Percentiles rank a stretch among this genome's conserved stretches.
These are phyloP conservation scores for Xylariomycetidae sp. DNA, from an alignment of 2,329 filamentous ascomycete species.

Conservation along the genomic window DNA sequence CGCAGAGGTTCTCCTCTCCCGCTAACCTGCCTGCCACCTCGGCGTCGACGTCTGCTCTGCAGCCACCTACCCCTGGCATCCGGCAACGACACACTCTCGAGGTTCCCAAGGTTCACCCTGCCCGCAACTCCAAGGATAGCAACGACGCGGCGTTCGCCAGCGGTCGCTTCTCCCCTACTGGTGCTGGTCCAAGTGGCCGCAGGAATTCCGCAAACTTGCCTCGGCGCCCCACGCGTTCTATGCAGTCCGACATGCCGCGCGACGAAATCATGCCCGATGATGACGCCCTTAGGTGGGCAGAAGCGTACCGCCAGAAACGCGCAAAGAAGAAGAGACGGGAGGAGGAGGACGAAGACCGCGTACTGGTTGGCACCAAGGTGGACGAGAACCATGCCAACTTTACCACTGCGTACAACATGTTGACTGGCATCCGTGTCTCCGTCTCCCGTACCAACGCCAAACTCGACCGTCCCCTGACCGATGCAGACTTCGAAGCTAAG, in stretches of 20 bases:
- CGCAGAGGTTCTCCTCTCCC: slow-evolving; percentile 61
- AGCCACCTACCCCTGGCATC: slow-evolving; percentile 50
- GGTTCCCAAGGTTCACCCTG: slow-evolving; percentile 65
- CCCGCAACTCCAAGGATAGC: slow-evolving; percentile 67
- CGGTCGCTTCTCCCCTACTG: slow-evolving; percentile 73
- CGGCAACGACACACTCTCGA: slow-evolving; percentile 85
- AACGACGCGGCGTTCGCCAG: slow-evolving; percentile 61
- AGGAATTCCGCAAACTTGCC: slow-evolving; percentile 79
- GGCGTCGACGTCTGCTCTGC: slow-evolving; percentile 41
- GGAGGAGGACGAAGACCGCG: slow-evolving; percentile 85
- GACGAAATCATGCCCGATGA: slow-evolving; percentile 85
- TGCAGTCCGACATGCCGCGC: slow-evolving; percentile 75
- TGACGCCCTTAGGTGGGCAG: slow-evolving; percentile 85
- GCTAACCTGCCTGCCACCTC: slow-evolving; percentile 44
- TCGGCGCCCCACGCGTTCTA: slow-evolving; percentile 74
- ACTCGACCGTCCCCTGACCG: slow-evolving; percentile 81
- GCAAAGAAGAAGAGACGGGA: slow-evolving; percentile 83
- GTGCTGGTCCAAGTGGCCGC: slow-evolving; percentile 53
- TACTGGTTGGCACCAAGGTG: slow-evolving; percentile 94
- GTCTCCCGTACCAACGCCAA: slow-evolving; percentile 97
- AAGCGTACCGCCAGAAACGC: slow-evolving; percentile 85
- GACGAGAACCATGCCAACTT: slow-evolving; percentile 96
- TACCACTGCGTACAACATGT: slow-evolving; percentile 98
- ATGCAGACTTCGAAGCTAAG: slow-evolving; percentile 87
- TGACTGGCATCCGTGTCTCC: slow-evolving; percentile 95